Conservation (phyloP, 2,329 filamentous ascomycete species). For the Pseudopithomyces chartarum region DNA sequence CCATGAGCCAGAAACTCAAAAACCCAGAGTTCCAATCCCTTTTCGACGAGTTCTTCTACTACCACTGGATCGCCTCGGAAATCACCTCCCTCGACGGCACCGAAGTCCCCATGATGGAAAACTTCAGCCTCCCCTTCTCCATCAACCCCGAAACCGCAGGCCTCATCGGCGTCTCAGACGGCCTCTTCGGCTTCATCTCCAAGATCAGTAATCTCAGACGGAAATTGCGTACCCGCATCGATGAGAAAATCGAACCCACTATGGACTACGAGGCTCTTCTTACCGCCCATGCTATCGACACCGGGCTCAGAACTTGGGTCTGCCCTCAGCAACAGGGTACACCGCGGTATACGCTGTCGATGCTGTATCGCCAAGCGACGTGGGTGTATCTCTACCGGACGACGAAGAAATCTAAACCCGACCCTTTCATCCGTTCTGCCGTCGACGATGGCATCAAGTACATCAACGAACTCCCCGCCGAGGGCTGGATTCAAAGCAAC, state of each 20-base stretch:
- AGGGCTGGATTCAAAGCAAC: slow-evolving; percentile 62
- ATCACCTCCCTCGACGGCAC: slow-evolving; percentile 61
- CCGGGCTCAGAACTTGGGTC: slow-evolving; percentile 74
- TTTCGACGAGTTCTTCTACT: slow-evolving; percentile 79
- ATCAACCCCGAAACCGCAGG: slow-evolving; percentile 60
- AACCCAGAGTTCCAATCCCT: slow-evolving; percentile 75
- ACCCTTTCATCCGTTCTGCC: slow-evolving; percentile 60
- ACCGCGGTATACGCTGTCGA: slow-evolving; percentile 60
- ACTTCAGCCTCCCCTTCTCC: slow-evolving; percentile 61
- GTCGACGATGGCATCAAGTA: slow-evolving; percentile 64
- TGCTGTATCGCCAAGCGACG: slow-evolving; percentile 66
- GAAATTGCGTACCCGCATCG: slow-evolving; percentile 71
- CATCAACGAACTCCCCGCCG: slow-evolving; percentile 59
- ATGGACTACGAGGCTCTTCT: slow-evolving; percentile 76
- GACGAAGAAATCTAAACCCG: slow-evolving; percentile 61
- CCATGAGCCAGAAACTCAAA: slow-evolving; percentile 62
- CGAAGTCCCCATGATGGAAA: slow-evolving; percentile 57
- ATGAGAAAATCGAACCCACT: slow-evolving; percentile 64
- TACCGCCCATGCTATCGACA: slow-evolving; percentile 76
- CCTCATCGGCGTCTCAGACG: slow-evolving; percentile 82
- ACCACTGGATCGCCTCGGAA: slow-evolving; percentile 69
- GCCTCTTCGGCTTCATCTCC: slow-evolving; percentile 77
- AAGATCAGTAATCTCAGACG: slow-evolving; percentile 80
- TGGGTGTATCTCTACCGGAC: slow-evolving; percentile 69
- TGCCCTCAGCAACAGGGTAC: slow-evolving; percentile 61